Evolutionary conservation across 192 early-diverging fungal genomes (phyloP).

Genomic region (Podila clonocystis): DNA sequence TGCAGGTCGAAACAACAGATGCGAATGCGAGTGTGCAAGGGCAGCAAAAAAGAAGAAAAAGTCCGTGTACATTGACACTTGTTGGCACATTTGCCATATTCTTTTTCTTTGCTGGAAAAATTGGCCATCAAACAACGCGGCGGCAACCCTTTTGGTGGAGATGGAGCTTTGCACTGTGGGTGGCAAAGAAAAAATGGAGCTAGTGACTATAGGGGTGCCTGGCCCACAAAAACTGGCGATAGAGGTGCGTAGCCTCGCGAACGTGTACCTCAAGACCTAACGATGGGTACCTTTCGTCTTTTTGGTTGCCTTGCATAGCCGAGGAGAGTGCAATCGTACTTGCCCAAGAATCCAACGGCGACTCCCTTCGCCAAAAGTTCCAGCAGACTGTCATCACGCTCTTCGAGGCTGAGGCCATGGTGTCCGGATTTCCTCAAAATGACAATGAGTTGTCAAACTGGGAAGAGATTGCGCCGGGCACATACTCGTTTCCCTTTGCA

Average conservation of each 20-base stretch:
- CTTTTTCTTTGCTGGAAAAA: too few species aligned
- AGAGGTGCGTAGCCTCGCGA: too few species aligned
- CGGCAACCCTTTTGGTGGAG: too few species aligned
- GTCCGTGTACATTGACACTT: not conserved
- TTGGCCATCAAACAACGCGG: too few species aligned
- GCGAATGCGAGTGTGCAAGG: not conserved
- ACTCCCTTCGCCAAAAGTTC: constrained; percentile 48
- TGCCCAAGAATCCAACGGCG: constrained; percentile 48
- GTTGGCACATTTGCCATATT: too few species aligned
- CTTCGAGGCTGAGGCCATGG: constrained; percentile 40
- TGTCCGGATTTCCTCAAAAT: constrained; percentile 21
- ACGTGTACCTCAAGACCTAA: not conserved
- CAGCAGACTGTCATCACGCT: constrained; percentile 46
- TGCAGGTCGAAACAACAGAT: too few species aligned
- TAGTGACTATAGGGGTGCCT: too few species aligned
- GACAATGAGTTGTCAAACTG: constrained; percentile 49
- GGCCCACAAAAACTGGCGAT: too few species aligned
- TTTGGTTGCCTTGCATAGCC: constrained; percentile 6
- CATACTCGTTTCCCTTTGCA: constrained; percentile 33
- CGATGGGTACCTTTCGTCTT: not conserved
- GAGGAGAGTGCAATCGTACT: constrained; percentile 46
- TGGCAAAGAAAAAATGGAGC: too few species aligned
- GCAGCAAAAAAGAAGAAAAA: not conserved
- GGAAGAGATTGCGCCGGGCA: constrained; percentile 30
- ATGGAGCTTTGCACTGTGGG: too few species aligned